Base-by-base conservation (phyloP, 2,329 filamentous ascomycete genomes). In the Colletotrichum endophyticum region DNA sequence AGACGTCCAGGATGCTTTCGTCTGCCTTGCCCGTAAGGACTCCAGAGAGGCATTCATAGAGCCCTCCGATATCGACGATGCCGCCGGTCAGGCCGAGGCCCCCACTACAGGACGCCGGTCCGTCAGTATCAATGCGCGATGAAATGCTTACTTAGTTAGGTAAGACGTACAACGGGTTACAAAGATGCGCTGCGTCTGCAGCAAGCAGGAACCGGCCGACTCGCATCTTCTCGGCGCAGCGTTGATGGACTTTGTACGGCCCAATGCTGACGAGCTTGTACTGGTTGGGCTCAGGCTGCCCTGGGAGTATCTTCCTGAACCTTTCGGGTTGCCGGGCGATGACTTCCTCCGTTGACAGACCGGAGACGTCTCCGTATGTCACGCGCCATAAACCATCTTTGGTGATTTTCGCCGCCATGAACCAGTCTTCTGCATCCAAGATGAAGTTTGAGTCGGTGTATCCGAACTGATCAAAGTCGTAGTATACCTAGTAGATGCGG, bases 21-120 rank as follows among this genome's bases (percentile, higher is more conserved):
- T 87, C 85, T 3, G 85, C 86, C 62, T 81, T 81, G 5, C 85
- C 85, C 39, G 86, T 83, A 81, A 82, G 86, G 49, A 87, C 84
- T 1, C 86, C 87, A 3, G 82, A 81, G 5, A 93, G 85, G 79
- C 91, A 92, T 78, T 93, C 91, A 75, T 88, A 91, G 6, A 93
- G 86, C 1, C 90, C 90, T 19, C 90, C 91, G 5, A 92, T 87
- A 78, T 93, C 92, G 28, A 91, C 89, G 71, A 93, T 90, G 0
- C 92, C 92, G 6, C 91, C 91, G 0, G 91, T 93, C 64, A 93
- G 88, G 5, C 92, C 92, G 30, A 93, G 84, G 0, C 92, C 92
- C 61, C 92, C 92, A 8, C 73, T 63, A 64, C 30, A 63, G 22
- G 30, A n/a, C 44, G 44, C 22, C 15, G 63, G 53, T 25, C 61